Evolutionary conservation across 441 rosid genomes (phyloP), one percentile per base, ranked within the genome.

Genomic region (Adansonia madagascariensis): DNA sequence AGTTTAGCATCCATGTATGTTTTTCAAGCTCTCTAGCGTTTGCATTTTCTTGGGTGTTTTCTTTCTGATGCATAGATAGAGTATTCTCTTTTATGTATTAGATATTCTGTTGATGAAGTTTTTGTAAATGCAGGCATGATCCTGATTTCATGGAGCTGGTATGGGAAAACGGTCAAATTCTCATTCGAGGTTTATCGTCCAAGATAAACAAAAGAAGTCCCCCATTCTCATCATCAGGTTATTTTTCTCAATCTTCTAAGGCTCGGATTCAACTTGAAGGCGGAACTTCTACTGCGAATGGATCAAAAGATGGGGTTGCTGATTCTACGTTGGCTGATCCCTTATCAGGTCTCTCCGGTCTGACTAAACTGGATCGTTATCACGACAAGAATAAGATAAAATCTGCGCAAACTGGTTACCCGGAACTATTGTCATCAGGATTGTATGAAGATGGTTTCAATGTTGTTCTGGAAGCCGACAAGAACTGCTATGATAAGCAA

Each of bases 111-210:
- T 63, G 35, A 20, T 17, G 11, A 3, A 12, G 24, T 71, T 46
- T 78, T 72, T 61, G 75, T 65, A 35, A 11, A 7, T 75, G 83
- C 87, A 89, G 93, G 82, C 52, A 24, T 35, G 74, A 77, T 59
- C 80, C 74, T 70, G 89, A 80, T 24, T 60, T 75, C 59, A 47
- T 71, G 77, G 94, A 91, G 60, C 85, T 91, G 49, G 79, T 79
- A 60, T 80, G 85, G 84, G 84, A 80, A 81, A 75, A 84, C 50
- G 90, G 90, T 41, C 82, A 80, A 73, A 46, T 83, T 78, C 53
- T 44, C 0, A 15, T n/a, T 15, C 81, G 83, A 41, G 79, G 80
- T 56, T 62, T 62, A 27, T 44, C 88, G 15, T 44, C 88, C 6
- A 66, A 71, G 43, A 41, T 22, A 46, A 63, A 61, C 73, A 63